A percentile compares a stretch with the other conserved stretches of the same genome.
Evolutionary conservation across 148 eudicot species (phyloP).

Genomic region (Rhododendron vialii): DNA sequence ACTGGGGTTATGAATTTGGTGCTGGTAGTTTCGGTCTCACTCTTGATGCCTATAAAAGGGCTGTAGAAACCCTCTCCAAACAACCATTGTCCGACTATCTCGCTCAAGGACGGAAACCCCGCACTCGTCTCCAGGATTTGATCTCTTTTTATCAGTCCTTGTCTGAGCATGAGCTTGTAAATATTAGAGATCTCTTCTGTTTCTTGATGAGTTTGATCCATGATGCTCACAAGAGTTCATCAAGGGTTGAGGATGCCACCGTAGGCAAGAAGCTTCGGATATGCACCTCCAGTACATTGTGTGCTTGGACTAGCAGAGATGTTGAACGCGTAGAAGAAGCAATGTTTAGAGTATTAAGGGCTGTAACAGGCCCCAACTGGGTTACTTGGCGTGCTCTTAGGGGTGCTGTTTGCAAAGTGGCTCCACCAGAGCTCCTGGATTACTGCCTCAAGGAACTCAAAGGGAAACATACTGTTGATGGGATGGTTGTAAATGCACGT

Average conservation of each 20-base stretch:
- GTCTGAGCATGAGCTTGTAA: constrained; percentile 71
- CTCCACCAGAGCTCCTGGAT: constrained; percentile 71
- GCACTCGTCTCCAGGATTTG: constrained; percentile 68
- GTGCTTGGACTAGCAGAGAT: constrained; percentile 63
- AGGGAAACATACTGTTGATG: constrained; percentile 62
- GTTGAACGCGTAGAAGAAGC: constrained; percentile 59
- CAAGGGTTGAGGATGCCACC: constrained; percentile 18
- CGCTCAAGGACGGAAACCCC: constrained; percentile 66
- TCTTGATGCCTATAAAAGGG: constrained; percentile 45
- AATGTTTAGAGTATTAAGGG: constrained; percentile 71
- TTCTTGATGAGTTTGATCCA: constrained; percentile 57
- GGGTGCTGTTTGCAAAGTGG: constrained; percentile 79
- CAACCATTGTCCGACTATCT: constrained; percentile 49
- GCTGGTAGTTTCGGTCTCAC: constrained; percentile 78
- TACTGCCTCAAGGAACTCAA: constrained; percentile 77
- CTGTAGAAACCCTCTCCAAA: constrained; percentile 53
- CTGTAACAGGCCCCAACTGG: constrained; percentile 66
- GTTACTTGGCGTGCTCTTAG: constrained; percentile 82
- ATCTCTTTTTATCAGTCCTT: constrained; percentile 69
- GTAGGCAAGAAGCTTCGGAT: constrained; percentile 38
- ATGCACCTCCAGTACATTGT: constrained; percentile 41
- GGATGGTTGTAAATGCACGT: constrained; percentile 53
- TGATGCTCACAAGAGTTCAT: constrained; percentile 34
- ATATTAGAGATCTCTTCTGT: constrained; percentile 60
- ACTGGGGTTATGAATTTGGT: constrained; percentile 90